phyloP scores from a whole-genome alignment of 371 early-diverging fungal species.

The Encephalitozoon romaleae region DNA sequence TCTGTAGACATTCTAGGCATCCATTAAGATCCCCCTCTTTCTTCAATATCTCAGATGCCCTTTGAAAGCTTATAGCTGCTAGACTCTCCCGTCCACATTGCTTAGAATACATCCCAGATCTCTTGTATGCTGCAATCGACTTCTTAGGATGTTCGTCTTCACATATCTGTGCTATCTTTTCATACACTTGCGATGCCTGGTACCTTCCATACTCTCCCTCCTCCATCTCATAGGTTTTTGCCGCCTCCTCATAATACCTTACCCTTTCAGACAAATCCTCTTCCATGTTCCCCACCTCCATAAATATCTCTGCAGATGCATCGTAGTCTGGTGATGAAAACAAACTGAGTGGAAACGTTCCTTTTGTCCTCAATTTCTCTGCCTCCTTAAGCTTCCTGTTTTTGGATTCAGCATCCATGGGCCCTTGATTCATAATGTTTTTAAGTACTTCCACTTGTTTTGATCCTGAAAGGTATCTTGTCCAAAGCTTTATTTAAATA shows the following conservation, averaged over 20 bases:
- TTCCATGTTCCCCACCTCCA: neutral
- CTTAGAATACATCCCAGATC: neutral
- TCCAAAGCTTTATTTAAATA: neutral
- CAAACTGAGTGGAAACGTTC: neutral
- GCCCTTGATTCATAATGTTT: neutral
- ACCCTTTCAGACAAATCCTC: slow-evolving; percentile 4
- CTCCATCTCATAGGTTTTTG: slow-evolving; percentile 22
- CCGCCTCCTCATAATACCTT: slow-evolving; percentile 17
- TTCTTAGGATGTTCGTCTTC: neutral
- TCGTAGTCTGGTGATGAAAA: slow-evolving; percentile 27
- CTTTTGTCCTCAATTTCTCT: slow-evolving; percentile 14
- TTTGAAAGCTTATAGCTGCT: slow-evolving; percentile 20
- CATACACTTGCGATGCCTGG: slow-evolving; percentile 19
- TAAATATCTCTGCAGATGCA: slow-evolving; percentile 20
- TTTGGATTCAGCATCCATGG: slow-evolving; percentile 20
- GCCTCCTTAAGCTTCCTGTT: slow-evolving; percentile 18
- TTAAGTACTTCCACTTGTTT: neutral
- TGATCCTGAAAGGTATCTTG: neutral
- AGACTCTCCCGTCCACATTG: slow-evolving; percentile 4
- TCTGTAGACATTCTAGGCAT: neutral
- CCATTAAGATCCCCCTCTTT: neutral
- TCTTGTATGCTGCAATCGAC: neutral
- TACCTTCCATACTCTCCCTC: slow-evolving; percentile 31
- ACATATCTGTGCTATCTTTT: slow-evolving; percentile 20
- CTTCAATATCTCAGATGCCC: neutral